These are phyloP conservation scores for Polychytrium aggregatum DNA, from an alignment of 192 early-diverging fungal genomes.

Conservation along the genomic window DNA sequence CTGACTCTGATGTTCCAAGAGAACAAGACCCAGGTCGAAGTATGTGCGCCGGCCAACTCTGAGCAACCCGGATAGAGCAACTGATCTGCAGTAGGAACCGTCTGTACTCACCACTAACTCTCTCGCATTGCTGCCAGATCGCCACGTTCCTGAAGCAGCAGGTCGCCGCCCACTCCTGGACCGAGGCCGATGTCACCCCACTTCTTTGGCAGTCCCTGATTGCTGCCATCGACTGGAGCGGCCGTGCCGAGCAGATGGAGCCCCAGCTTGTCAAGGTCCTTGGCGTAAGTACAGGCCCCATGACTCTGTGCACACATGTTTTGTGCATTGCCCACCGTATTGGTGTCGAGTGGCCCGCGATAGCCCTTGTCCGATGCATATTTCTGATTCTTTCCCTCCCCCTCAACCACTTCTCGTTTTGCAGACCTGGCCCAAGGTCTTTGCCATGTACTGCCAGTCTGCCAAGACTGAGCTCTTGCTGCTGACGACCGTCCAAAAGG, in stretches of 20 bases:
- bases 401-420: not conserved
- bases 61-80: too few species aligned
- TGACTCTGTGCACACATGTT: too few species aligned
- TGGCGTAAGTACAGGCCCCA: too few species aligned
- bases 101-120: too few species aligned
- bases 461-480: constrained; percentile 79
- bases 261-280: constrained; percentile 37
- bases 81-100: too few species aligned
- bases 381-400: too few species aligned
- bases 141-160: constrained; percentile 51
- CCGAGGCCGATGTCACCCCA: constrained; percentile 61
- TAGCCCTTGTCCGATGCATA: not conserved
- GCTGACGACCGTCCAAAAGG: constrained; percentile 73
- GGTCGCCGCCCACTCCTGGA: constrained; percentile 55
- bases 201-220: constrained; percentile 79
- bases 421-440: constrained; percentile 59
- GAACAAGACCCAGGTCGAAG: constrained; percentile 30
- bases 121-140: constrained; percentile 51
- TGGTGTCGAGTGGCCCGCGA: too few species aligned
- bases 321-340: too few species aligned
- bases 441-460: constrained; percentile 63
- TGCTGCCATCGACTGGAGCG: constrained; percentile 63
- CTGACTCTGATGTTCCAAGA: constrained; percentile 52
- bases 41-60: too few species aligned
- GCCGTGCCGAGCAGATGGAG: constrained; percentile 78